Evolutionary conservation across 2,329 filamentous ascomycete genomes (phyloP), one percentile per base, ranked within the genome.

Genomic region (Penicillium brasilianum): DNA sequence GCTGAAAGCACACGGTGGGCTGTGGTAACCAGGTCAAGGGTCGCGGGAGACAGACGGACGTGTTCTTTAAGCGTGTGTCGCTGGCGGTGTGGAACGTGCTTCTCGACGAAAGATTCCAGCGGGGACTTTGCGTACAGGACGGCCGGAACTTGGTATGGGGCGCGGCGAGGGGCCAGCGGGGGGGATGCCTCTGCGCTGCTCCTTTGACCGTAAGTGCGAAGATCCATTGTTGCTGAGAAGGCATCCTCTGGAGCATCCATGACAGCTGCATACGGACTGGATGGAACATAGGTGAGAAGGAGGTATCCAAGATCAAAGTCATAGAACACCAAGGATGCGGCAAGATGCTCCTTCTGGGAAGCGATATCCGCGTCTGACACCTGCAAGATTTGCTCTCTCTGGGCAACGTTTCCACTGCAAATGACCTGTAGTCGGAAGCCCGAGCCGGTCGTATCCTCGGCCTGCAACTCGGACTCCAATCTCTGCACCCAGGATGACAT

Each of bases 241-340:
- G 70, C 64, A 20, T 72, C 66, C 48, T 71, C 77, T 8, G 83
- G 80, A 8, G 81, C 75, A 65, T 88, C 85, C 51, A 85, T 80
- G 55, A 78, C 74, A 4, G 80, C 83, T 32, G 81, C 85, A 65
- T 81, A 81, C 2, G 82, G 81, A 62, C 81, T 79, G 49, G 79
- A 80, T 8, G 77, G 76, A 36, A 77, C 76, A 28, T 77, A 78
- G 25, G 82, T 85, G 39, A 87, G 76, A 48, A 89, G 71, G 30
- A 88, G 75, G 66, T 87, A 86, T 10, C 86, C 86, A 32, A 87
- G 71, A 60, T 85, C 83, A 11, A 81, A 81, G 63, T 87, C 84
- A 52, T 84, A 78, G 37, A 88, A 78, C 25, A 85, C 78, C n/a
- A 87, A 75, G 55, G 78, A 81, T 20, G 80, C 74, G 6, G 82